Conservation (phyloP, 805 yeast genomes). For the Cyberlindnera mrakii region DNA sequence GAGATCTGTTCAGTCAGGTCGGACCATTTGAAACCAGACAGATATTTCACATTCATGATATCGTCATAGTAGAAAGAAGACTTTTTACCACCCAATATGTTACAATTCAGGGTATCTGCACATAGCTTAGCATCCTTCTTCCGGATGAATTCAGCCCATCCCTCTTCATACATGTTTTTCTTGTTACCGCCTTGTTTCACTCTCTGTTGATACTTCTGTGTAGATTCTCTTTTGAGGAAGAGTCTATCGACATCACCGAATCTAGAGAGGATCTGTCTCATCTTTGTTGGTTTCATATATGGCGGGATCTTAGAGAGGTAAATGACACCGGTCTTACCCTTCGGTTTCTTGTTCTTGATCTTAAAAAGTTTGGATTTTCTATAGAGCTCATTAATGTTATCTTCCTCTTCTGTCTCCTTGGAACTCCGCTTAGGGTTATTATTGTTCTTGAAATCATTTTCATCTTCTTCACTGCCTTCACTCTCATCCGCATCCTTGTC, state of each 20-base stretch:
- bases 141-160: slow-evolving; percentile 89
- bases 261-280: slow-evolving; percentile 70
- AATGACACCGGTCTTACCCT: slow-evolving; percentile 81
- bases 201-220: slow-evolving; percentile 54
- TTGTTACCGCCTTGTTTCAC: slow-evolving; percentile 89
- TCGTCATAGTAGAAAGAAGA: slow-evolving; percentile 91
- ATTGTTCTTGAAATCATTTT: neutral
- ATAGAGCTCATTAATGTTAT: slow-evolving; percentile 35
- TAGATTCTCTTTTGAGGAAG: slow-evolving; percentile 81
- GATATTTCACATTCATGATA: slow-evolving; percentile 81
- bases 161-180: slow-evolving; percentile 82
- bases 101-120: slow-evolving; percentile 81
- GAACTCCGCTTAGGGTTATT: slow-evolving; percentile 3
- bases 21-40: slow-evolving; percentile 91
- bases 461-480: slow-evolving; percentile 10
- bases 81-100: slow-evolving; percentile 87
- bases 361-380: slow-evolving; percentile 53
- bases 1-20: slow-evolving; percentile 92
- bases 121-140: slow-evolving; percentile 87
- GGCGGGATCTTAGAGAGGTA: slow-evolving; percentile 91
- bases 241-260: slow-evolving; percentile 89
- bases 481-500: slow-evolving; percentile 20
- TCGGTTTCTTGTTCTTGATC: slow-evolving; percentile 49
- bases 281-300: slow-evolving; percentile 90
- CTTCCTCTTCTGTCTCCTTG: slow-evolving; percentile 18